Percentiles rank a stretch among this genome's conserved stretches.
phyloP scores from a whole-genome alignment of 805 yeast species.

The Ogataea paradorogensis region DNA sequence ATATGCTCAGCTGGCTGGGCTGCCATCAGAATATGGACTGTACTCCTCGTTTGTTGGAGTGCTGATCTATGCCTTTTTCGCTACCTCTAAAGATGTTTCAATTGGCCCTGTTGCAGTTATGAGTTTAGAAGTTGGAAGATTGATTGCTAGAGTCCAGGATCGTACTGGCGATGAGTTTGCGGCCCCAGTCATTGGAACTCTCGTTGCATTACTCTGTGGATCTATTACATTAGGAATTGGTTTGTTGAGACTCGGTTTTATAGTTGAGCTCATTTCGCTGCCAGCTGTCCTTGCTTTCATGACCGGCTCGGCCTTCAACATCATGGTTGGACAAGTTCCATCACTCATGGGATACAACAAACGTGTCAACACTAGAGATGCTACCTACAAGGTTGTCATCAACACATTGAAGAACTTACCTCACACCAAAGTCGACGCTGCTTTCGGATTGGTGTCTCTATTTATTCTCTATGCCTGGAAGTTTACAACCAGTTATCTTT shows the following conservation, averaged over 20 bases:
- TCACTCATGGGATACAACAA: constrained; percentile 73
- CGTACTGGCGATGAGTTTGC: constrained; percentile 39
- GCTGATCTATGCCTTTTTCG: constrained; percentile 82
- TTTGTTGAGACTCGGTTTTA: constrained; percentile 76
- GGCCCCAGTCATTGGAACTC: constrained; percentile 77
- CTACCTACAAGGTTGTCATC: constrained; percentile 69
- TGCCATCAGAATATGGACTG: constrained; percentile 80
- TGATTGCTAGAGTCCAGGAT: constrained; percentile 59
- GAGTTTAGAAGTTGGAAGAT: constrained; percentile 82
- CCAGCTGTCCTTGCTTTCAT: constrained; percentile 95
- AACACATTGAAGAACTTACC: constrained; percentile 69
- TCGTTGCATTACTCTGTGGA: constrained; percentile 79
- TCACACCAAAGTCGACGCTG: constrained; percentile 73
- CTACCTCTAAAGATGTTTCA: constrained; percentile 92
- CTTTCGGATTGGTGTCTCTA: constrained; percentile 78
- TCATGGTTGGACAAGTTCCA: constrained; percentile 83
- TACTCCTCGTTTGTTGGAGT: constrained; percentile 93
- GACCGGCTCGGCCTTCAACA: constrained; percentile 89
- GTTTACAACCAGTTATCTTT: constrained; percentile 55
- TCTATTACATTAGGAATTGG: constrained; percentile 82
- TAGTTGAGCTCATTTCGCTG: constrained; percentile 82
- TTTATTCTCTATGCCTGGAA: constrained; percentile 73
- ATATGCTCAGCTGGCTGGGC: constrained; percentile 81
- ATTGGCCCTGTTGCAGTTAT: constrained; percentile 97
- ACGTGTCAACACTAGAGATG: constrained; percentile 65